Conservation (phyloP, 2,329 filamentous ascomycete species). For the Lomentospora prolificans region DNA sequence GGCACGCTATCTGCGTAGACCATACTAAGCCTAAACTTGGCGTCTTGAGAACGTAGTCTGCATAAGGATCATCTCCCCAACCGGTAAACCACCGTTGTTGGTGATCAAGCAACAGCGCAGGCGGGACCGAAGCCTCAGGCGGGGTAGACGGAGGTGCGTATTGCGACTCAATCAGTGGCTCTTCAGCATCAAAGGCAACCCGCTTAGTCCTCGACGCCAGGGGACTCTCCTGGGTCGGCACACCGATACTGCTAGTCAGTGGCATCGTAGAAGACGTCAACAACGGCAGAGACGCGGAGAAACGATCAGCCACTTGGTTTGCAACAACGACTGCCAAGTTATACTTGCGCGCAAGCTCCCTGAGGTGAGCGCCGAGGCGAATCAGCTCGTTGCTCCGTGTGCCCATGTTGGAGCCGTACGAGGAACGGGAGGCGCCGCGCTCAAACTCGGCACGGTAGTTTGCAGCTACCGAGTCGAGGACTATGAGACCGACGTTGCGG, state of each 20-base stretch:
- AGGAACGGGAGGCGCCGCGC: slow-evolving; percentile 26
- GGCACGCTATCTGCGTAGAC: slow-evolving; percentile 78
- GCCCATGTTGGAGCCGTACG: slow-evolving; percentile 52
- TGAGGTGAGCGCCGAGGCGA: slow-evolving; percentile 64
- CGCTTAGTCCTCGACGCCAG: slow-evolving; percentile 35
- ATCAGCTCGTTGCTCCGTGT: slow-evolving; percentile 68
- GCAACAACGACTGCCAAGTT: slow-evolving; percentile 80
- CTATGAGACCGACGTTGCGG: slow-evolving; percentile 67
- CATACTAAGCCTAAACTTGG: slow-evolving; percentile 82
- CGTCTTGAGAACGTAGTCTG: slow-evolving; percentile 55
- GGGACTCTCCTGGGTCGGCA: slow-evolving; percentile 34
- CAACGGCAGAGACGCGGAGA: slow-evolving; percentile 29
- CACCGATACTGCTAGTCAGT: slow-evolving; percentile 7
- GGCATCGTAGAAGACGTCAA: slow-evolving; percentile 10
- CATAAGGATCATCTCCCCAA: slow-evolving; percentile 65
- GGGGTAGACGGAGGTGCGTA: slow-evolving; percentile 27
- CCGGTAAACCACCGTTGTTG: slow-evolving; percentile 94
- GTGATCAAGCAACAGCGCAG: slow-evolving; percentile 66
- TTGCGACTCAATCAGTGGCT: slow-evolving; percentile 26
- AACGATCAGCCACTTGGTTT: slow-evolving; percentile 91
- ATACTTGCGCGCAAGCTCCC: slow-evolving; percentile 63
- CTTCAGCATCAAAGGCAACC: slow-evolving; percentile 17
- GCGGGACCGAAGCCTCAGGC: slow-evolving; percentile 23
- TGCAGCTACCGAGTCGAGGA: slow-evolving; percentile 86
- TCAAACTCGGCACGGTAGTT: slow-evolving; percentile 93